These are phyloP conservation scores for Aquilaria sinensis DNA, from an alignment of 345 rosid species.

Conservation along the genomic window DNA sequence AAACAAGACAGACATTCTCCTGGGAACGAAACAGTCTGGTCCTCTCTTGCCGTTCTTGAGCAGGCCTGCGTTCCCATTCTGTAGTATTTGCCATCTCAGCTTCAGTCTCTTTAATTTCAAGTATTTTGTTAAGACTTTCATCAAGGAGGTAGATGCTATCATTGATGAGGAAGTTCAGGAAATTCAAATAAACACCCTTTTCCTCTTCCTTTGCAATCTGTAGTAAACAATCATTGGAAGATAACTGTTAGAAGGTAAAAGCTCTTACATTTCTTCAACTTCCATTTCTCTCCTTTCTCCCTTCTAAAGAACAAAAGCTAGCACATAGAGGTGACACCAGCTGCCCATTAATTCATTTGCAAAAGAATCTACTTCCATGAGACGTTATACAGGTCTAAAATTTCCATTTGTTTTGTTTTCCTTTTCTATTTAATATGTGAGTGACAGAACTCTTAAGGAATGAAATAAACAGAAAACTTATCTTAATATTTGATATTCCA, in stretches of 20 bases:
- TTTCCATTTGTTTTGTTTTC: not conserved
- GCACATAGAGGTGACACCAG: no score
- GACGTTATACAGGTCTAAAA: no score
- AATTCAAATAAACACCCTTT: conserved; percentile 97
- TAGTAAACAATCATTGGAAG: not conserved
- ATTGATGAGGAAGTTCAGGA: conserved; percentile 92
- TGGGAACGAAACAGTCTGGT: conserved; percentile 85
- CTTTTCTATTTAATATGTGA: no score
- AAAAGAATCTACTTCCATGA: no score
- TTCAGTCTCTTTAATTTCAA: conserved; percentile 86
- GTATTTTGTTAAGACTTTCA: conserved; percentile 97
- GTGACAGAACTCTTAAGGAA: no score
- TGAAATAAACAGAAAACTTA: no score
- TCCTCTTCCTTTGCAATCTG: conserved; percentile 99
- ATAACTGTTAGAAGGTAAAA: no score
- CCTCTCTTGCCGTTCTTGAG: conserved; percentile 98
- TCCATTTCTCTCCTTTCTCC: no score
- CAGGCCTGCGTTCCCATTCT: conserved; percentile 94
- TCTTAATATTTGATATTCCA: no score
- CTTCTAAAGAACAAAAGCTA: no score
- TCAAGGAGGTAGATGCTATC: conserved; percentile 98
- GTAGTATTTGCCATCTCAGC: conserved; percentile 91
- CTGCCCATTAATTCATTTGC: no score
- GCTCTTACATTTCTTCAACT: not conserved
- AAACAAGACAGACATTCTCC: conserved; percentile 56